Conservation (phyloP, 2,329 filamentous ascomycete genomes). For the Arthrobotrys pseudoclavata region DNA sequence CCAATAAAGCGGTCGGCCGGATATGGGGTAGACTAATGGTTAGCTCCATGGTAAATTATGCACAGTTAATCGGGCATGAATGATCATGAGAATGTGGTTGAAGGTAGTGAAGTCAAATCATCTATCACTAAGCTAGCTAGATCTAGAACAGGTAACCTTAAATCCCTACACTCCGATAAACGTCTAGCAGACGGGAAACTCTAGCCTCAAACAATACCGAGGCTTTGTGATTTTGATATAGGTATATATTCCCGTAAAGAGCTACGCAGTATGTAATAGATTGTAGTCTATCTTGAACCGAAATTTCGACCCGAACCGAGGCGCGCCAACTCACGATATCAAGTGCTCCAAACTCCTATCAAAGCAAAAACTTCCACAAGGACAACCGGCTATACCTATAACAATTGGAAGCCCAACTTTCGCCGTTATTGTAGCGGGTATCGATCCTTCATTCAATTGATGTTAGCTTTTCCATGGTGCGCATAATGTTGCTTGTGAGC, state of each 20-base stretch:
- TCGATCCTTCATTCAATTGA: constrained; percentile 29
- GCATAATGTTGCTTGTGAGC: background rate
- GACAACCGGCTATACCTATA: constrained; percentile 40
- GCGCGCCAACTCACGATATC: constrained; percentile 32
- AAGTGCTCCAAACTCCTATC: constrained; percentile 33
- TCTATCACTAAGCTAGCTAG: constrained; percentile 13
- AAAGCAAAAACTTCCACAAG: constrained; percentile 42
- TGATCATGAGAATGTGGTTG: constrained; percentile 12
- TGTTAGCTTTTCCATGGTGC: constrained; percentile 27
- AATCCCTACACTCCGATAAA: constrained; percentile 12
- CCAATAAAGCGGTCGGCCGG: constrained; percentile 7
- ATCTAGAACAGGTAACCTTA: constrained; percentile 24
- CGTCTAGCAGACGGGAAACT: constrained; percentile 2
- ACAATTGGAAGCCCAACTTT: constrained; percentile 23
- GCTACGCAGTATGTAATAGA: background rate
- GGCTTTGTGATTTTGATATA: constrained; percentile 1
- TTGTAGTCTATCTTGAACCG: background rate
- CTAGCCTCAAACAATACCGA: constrained; percentile 9
- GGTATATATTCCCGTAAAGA: background rate
- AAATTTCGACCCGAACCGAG: constrained; percentile 10
- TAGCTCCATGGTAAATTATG: constrained; percentile 45
- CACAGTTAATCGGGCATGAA: constrained; percentile 7
- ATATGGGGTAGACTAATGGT: constrained; percentile 18
- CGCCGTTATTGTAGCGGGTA: constrained; percentile 15
- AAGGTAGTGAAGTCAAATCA: constrained; percentile 23